phyloP scores from a whole-genome alignment of 2,329 filamentous ascomycete species.

The Fusarium decemcellulare region DNA sequence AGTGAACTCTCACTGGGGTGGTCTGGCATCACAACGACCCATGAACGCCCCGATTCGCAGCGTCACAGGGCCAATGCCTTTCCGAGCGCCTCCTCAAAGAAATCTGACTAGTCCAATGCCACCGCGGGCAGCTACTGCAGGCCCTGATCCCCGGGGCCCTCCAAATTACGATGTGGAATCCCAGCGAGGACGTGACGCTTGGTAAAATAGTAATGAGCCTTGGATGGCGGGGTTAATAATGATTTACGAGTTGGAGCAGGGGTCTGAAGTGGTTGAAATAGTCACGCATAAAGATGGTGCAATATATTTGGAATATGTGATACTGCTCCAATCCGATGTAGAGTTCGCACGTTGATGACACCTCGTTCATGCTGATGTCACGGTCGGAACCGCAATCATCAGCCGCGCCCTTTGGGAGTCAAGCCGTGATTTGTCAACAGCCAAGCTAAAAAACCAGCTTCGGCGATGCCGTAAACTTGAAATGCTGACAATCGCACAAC shows the following conservation, averaged over 20 bases:
- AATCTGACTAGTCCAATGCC: slow-evolving; percentile 62
- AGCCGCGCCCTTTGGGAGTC: slow-evolving; percentile 31
- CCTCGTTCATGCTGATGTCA: slow-evolving; percentile 23
- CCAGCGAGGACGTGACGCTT: slow-evolving; percentile 50
- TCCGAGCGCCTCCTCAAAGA: slow-evolving; percentile 56
- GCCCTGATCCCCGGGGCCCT: slow-evolving; percentile 42
- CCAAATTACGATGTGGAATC: slow-evolving; percentile 56
- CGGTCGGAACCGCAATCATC: slow-evolving; percentile 18
- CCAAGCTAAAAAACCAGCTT: neutral
- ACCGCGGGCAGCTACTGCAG: slow-evolving; percentile 42
- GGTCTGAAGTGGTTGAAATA: slow-evolving; percentile 7
- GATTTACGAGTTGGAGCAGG: slow-evolving; percentile 30
- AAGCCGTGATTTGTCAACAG: slow-evolving; percentile 31
- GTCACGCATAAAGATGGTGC: slow-evolving; percentile 5
- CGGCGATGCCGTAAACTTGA: neutral
- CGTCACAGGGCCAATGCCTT: slow-evolving; percentile 55
- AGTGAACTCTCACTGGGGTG: slow-evolving; percentile 41
- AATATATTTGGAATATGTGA: slow-evolving; percentile 6
- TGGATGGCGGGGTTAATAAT: slow-evolving; percentile 27
- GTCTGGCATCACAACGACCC: slow-evolving; percentile 38
- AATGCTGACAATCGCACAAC: slow-evolving; percentile 26
- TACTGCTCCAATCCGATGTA: slow-evolving; percentile 1
- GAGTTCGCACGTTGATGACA: slow-evolving; percentile 1
- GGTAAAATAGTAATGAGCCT: slow-evolving; percentile 29
- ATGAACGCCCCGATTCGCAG: slow-evolving; percentile 53